Evolutionary conservation across 2,329 filamentous ascomycete species (phyloP), one percentile per base, ranked within the genome.

Genomic region (Diaporthe humulicola): DNA sequence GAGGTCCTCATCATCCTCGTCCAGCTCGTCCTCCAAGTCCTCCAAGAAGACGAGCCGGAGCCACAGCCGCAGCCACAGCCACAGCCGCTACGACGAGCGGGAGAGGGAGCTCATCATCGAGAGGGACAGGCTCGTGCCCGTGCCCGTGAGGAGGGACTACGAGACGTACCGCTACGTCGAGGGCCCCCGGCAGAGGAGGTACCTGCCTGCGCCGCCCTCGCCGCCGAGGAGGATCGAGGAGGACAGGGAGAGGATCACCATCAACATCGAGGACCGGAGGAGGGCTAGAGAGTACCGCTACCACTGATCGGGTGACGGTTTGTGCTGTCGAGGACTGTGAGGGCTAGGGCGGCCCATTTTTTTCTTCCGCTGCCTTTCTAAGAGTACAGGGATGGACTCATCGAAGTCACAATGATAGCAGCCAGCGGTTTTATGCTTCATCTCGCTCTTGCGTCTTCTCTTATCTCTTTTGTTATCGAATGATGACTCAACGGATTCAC

Each of bases 101-200:
- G 74, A 77, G 60, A 82, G 82, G 45, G 88, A 90, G 79, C 83
- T 89, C 67, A 84, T 87, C 79, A 85, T 90, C 75, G 88, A 90
- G 81, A 85, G 88, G 36, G 89, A 90, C 79, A 83, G 84, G 70
- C 77, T 87, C 64, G 82, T 89, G 22, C 87, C 86, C 48, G 80
- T 86, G 10, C 83, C 83, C 14, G 79, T 83, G 57, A 85, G 84
- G 0, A 81, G 80, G 19, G 81, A 85, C 75, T 86, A 86, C 76
- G 88, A 89, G 50, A 87, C 87, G 40, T 90, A 84, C 78, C 87
- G 89, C 9, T 90, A 90, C 77, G 84, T 90, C 66, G 87, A 90
- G 74, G 87, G 86, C 0, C 85, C 87, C 36, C 52, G 33, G 22
- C 64, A 66, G 48, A 82, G 86, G 69, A 81, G 85, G 30, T 82